phyloP scores from a whole-genome alignment of 2,329 filamentous ascomycete genomes.

The Neurospora sp. region DNA sequence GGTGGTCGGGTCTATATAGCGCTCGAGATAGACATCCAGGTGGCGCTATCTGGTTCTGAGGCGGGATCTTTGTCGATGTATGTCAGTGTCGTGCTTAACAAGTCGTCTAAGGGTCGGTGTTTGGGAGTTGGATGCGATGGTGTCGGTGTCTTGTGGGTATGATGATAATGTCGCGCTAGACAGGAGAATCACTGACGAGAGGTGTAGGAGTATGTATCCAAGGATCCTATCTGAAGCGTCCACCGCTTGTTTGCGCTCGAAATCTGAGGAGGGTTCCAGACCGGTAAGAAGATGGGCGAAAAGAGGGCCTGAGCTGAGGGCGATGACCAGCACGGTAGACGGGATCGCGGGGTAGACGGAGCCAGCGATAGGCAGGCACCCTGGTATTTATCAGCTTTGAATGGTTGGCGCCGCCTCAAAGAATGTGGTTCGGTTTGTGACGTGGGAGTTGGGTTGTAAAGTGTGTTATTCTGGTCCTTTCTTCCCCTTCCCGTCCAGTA shows the following conservation, averaged over 20 bases:
- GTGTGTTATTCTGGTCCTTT: background rate
- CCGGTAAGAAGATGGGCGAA: background rate
- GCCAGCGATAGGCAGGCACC: background rate
- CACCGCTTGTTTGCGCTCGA: background rate
- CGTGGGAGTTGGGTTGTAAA: background rate
- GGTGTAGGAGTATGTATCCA: background rate
- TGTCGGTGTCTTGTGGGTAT: background rate
- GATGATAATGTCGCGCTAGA: background rate
- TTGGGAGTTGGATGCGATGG: background rate
- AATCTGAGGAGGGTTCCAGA: background rate
- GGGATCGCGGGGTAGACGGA: background rate
- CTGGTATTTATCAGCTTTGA: background rate
- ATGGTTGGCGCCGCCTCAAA: background rate
- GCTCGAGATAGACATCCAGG: background rate
- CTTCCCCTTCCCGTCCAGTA: background rate
- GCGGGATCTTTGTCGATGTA: background rate
- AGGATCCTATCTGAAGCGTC: background rate
- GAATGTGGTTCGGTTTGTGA: background rate
- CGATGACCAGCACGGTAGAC: background rate
- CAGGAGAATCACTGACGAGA: background rate
- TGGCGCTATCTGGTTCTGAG: background rate
- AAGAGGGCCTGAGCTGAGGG: background rate
- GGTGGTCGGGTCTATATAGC: background rate
- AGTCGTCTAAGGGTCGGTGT: background rate
- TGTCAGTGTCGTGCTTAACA: background rate